These are phyloP conservation scores for Cladosporium sp. DNA, from an alignment of 2,329 filamentous ascomycete genomes.

Conservation along the genomic window DNA sequence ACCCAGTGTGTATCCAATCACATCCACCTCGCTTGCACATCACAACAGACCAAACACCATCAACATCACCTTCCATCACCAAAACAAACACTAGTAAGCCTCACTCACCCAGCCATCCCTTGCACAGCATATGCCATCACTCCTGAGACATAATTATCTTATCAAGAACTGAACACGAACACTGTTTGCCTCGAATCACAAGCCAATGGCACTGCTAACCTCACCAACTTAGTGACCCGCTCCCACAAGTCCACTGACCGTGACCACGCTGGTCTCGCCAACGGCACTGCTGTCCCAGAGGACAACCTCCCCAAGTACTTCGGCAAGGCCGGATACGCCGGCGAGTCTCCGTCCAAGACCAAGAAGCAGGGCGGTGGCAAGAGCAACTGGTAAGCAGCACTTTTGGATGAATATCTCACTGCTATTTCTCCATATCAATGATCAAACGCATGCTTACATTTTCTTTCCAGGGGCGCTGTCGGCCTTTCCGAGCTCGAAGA, in stretches of 20 bases:
- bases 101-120: neutral
- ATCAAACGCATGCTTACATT: slow-evolving; percentile 17
- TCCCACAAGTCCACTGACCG: slow-evolving; percentile 95
- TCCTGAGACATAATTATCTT: neutral
- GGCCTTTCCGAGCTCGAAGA: slow-evolving; percentile 80
- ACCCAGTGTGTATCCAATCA: neutral
- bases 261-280: slow-evolving; percentile 77
- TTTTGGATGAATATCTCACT: slow-evolving; percentile 9
- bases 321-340: slow-evolving; percentile 78
- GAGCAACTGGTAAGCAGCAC: slow-evolving; percentile 78
- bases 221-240: slow-evolving; percentile 74
- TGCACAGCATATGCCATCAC: slow-evolving; percentile 2
- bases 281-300: slow-evolving; percentile 67
- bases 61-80: neutral
- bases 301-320: slow-evolving; percentile 90
- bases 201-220: slow-evolving; percentile 9
- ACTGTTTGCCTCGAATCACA: neutral
- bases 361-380: slow-evolving; percentile 96
- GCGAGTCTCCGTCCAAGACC: slow-evolving; percentile 83
- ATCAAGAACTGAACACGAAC: neutral
- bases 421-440: neutral
- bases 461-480: slow-evolving; percentile 67
- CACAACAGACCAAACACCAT: neutral
- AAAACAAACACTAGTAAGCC: slow-evolving; percentile 11
- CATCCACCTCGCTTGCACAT: neutral